Evolutionary conservation across 345 rosid genomes (phyloP), one percentile per base, ranked within the genome.

Genomic region (Brassica napus): DNA sequence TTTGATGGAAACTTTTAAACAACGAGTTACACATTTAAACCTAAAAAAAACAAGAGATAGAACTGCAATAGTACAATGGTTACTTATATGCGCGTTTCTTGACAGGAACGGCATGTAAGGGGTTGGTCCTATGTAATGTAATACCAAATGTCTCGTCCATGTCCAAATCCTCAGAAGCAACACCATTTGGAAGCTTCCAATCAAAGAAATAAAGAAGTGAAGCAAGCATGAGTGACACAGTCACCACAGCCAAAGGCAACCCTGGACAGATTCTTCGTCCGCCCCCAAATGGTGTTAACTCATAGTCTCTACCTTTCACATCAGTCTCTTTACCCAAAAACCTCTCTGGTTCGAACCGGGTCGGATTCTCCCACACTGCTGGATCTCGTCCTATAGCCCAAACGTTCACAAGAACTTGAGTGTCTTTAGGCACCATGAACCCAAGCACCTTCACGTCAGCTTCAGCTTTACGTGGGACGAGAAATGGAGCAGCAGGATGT

Each of bases 201-300:
- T 88, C 84, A 77, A 88, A 86, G 9, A 69, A 76, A 65, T 78
- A 79, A 16, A 87, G 60, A n/a, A 87, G 76, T 52, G 84, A 72
- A 62, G 78, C 88, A 85, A 90, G 77, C 82, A 85, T 83, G 6
- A 84, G 37, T 59, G 79, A 81, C 57, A 90, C 15, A 83, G 82
- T 84, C 67, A 81, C 82, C 12, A 61, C 11, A 4, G 82, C 94
- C 32, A 87, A 31, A 6, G 86, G 84, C 76, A 87, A 59, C 24
- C 3, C 83, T 0, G 80, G 83, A 16, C 77, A 81, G 0, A 81
- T 59, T 52, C 83, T 76, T 0, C 77, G 28, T 11, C 85, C 85
- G 0, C 73, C 59, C 2, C 82, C 82, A 24, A 78, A 78, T 12
- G 82, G 82, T 14, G 61, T 62, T 3, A 82, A 57, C 73, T 78